phyloP scores from a whole-genome alignment of 2,329 filamentous ascomycete genomes.

The Tolypocladium pustulatum region DNA sequence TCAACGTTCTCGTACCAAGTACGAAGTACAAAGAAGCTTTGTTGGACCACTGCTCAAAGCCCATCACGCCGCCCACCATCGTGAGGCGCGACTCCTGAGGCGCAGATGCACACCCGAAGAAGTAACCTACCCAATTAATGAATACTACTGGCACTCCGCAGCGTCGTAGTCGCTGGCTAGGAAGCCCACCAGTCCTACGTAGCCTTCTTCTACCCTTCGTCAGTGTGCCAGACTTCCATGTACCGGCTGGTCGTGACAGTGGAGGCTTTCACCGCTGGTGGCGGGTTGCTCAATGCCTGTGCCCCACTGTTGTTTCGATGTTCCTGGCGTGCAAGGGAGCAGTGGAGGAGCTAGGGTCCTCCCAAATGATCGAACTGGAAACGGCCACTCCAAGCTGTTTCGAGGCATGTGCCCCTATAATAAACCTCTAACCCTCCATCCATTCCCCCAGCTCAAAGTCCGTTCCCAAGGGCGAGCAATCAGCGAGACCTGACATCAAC shows the following conservation, averaged over 20 bases:
- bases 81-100: no score
- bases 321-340: not conserved
- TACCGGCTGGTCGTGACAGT: no score
- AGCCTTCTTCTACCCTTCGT: no score
- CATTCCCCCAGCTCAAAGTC: not conserved
- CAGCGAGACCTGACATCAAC: not conserved
- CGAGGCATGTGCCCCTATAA: not conserved
- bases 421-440: not conserved
- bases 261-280: not conserved
- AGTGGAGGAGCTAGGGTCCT: not conserved
- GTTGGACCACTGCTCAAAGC: no score
- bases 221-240: not conserved
- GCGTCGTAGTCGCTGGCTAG: no score
- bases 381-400: not conserved
- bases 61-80: no score
- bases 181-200: no score
- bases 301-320: conserved; percentile 1
- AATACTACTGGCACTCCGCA: no score
- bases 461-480: not conserved
- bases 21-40: not conserved
- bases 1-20: not conserved
- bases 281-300: not conserved
- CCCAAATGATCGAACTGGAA: not conserved
- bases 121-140: not conserved
- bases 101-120: not conserved